Conservation (phyloP, 2,329 filamentous ascomycete genomes). For the Cladophialophora yegresii region DNA sequence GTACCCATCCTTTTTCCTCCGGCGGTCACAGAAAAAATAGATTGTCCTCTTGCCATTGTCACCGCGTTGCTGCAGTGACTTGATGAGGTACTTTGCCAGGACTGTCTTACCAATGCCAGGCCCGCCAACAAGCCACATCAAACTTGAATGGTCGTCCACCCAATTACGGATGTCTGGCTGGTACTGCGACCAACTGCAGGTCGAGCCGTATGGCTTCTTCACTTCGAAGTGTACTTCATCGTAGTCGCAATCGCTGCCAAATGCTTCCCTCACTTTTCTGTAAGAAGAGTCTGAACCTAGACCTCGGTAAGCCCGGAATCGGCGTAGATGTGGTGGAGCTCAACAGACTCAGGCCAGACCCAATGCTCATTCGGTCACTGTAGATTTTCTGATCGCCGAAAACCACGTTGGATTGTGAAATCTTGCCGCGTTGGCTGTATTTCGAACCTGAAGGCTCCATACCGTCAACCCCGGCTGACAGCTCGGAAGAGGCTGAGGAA, state of each 20-base stretch:
- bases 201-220: not conserved
- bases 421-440: not conserved
- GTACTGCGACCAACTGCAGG: not conserved
- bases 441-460: not conserved
- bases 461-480: not conserved
- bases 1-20: not conserved
- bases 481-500: not conserved
- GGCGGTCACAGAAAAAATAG: slow-evolving; percentile 1
- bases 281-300: not conserved
- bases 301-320: not conserved
- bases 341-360: not conserved
- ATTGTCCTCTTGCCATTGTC: not conserved
- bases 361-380: not conserved
- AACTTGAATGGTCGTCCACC: not conserved
- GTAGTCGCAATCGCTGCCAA: not conserved
- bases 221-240: not conserved
- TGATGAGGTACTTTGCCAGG: not conserved
- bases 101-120: not conserved
- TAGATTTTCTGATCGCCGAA: not conserved
- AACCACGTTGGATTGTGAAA: not conserved
- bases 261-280: not conserved
- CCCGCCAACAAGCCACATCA: not conserved
- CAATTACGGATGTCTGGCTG: not conserved
- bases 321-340: not conserved
- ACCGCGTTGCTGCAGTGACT: not conserved